phyloP scores from a whole-genome alignment of 2,329 filamentous ascomycete species.

The Aspergillus melleus region DNA sequence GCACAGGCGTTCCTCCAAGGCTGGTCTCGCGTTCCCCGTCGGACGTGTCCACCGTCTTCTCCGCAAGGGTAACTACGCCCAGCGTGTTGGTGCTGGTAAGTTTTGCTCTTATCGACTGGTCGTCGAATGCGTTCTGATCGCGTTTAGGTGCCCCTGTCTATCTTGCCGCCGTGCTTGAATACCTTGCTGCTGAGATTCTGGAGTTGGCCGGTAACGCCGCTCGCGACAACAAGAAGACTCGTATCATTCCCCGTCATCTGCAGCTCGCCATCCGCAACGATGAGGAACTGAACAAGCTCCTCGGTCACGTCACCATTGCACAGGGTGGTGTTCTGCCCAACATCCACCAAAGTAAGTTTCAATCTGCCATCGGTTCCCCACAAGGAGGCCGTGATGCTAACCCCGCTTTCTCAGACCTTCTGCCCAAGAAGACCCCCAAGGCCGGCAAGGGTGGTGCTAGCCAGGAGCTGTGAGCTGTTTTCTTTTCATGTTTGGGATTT shows the following conservation, averaged over 20 bases:
- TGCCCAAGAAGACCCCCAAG: conserved; percentile 99
- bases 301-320: conserved; percentile 94
- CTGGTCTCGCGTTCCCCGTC: conserved; percentile 97
- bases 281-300: conserved; percentile 98
- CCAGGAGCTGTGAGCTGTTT: conserved; percentile 80
- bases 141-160: conserved; percentile 79
- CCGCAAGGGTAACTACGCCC: conserved; percentile 98
- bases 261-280: conserved; percentile 99
- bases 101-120: conserved; percentile 4
- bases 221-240: conserved; percentile 99
- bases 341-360: conserved; percentile 68
- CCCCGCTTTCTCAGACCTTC: conserved; percentile 66
- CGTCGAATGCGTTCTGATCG: not conserved
- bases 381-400: conserved; percentile 23
- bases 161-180: conserved; percentile 95
- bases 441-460: conserved; percentile 78
- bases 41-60: conserved; percentile 99
- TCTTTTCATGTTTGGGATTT: conserved; percentile 51
- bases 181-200: conserved; percentile 97
- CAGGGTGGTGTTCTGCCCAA: conserved; percentile 97
- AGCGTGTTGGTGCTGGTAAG: conserved; percentile 94
- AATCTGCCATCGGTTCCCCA: conserved; percentile 93
- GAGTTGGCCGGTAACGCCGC: conserved; percentile 98
- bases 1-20: conserved; percentile 92
- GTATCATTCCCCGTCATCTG: conserved; percentile 98